These are phyloP conservation scores for Gynochthodes officinalis DNA, from an alignment of 257 asterid genomes.

Conservation along the genomic window DNA sequence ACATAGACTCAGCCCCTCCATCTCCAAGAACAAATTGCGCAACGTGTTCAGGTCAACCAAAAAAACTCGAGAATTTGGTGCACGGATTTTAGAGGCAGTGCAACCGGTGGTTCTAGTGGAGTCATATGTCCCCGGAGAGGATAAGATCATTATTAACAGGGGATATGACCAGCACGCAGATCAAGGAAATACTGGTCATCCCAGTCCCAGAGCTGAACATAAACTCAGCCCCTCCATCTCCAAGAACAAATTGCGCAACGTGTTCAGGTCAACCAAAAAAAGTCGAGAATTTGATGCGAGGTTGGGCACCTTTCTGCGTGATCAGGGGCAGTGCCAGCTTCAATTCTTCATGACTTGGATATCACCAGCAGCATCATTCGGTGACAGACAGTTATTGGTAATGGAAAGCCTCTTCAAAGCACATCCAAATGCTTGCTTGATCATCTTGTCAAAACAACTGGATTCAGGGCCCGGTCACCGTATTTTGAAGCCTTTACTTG, in stretches of 20 bases:
- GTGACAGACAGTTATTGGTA: slow-evolving; percentile 40
- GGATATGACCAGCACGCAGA: no score
- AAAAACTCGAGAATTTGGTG: no score
- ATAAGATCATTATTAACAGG: no score
- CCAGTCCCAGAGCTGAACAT: no score
- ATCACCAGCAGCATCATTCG: slow-evolving; percentile 23
- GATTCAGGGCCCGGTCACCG: slow-evolving; percentile 41
- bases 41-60: no score
- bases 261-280: slow-evolving; percentile 13
- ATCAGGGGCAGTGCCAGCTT: slow-evolving; percentile 18
- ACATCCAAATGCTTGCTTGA: slow-evolving; percentile 47
- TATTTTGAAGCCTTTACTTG: slow-evolving; percentile 39
- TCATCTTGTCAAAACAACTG: slow-evolving; percentile 51
- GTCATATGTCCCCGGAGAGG: background rate
- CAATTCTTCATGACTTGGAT: slow-evolving; percentile 34
- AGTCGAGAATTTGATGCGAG: slow-evolving; percentile 11
- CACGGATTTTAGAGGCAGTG: background rate
- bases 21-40: no score
- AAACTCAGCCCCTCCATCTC: no score
- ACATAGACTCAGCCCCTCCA: no score
- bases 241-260: slow-evolving; percentile 9
- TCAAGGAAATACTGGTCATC: no score
- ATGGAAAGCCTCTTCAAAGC: slow-evolving; percentile 52
- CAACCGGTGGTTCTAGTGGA: background rate
- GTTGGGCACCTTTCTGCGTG: slow-evolving; percentile 5